Evolutionary conservation across 495 filamentous ascomycete species (phyloP), one percentile per base, ranked within the genome.

Genomic region (Xeromyces bisporus): DNA sequence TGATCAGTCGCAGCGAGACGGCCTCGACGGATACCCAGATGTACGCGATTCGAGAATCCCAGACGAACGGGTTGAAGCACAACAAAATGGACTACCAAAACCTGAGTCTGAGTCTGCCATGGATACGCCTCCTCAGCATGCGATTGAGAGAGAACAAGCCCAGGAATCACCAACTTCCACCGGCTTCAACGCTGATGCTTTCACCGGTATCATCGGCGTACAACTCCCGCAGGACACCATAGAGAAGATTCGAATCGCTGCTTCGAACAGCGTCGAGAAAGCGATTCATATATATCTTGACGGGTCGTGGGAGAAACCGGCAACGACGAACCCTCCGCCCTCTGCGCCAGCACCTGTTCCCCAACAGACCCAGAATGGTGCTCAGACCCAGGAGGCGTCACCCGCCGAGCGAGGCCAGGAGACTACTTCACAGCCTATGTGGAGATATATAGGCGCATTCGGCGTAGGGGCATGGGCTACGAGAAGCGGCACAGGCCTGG

Each of bases 391-490:
- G 0, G 32, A 35, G 13, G 26, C 25, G 2, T 21, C 23, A 1
- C 23, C 35, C 10, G 7, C 24, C 0, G 41, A 47, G 28, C 31
- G 14, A 5, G 26, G 27, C 21, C 41, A 43, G 18, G 34, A 40
- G 13, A n/a, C 37, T 36, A 41, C 18, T 69, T 73, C 35, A 7
- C 51, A 55, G 53, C 77, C 80, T 0, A 41, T 64, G 2, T 62
- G 58, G 33, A 66, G 91, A 45, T 97, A 93, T 46, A 64, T 96
- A 28, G 89, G 89, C 16, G 80, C 82, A 0, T 91, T 96, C 55
- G 89, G 91, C 10, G 86, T 81, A 4, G 80, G 73, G 18, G 87
- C 73, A 6, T 97, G 89, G 89, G 70, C 82, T 24, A 96, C 89
- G n/a, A 69, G 71, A 41, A 93, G 81, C 45, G 89, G 89, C 2